Base-by-base conservation (phyloP, 2,329 filamentous ascomycete genomes). In the Ophiobolus disseminans region DNA sequence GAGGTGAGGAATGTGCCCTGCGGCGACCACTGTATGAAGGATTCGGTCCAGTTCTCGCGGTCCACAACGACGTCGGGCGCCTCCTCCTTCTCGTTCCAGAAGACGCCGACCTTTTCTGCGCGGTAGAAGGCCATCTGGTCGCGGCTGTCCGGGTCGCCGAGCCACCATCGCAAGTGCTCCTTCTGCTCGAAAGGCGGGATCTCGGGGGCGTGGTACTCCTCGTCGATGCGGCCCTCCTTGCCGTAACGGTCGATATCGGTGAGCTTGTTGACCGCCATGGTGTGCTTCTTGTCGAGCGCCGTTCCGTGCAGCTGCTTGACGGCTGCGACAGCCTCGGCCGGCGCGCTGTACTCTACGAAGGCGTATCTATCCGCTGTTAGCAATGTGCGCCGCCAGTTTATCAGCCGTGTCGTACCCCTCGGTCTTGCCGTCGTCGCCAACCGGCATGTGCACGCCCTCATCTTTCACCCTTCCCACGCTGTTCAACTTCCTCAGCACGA, bases 1-100 rank as follows among this genome's bases (percentile, higher is more conserved):
- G 93, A 97, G 49, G 92, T 93, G 56, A 99, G 84, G 76, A 86
- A 99, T 45, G 93, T 97, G 62, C 94, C 94, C 60, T 90, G 86
- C 34, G 94, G 94, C 46, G 94, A 97, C 94, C 94, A 99, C 78
- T 96, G 91, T 40, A 99, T 88, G 72, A 99, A 99, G 28, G 90
- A 90, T 76, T 99, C 94, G 52, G 94, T 99, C 94, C 94, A 99
- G 81, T 95, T 90, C 67, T 89, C 86, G 62, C 94, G 88, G 69
- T 97, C 93, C 48, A 99, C 90, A 28, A 97, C 84, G 57, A 84
- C 86, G 75, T 99, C 94, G 4, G 93, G 91, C 17, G 82, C 76
- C 52, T 97, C 92, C 76, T 89, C 93, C 78, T 96, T 94, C 81
- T 95, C 96, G 80, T 97, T 97, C 93, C 93, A 99, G 82, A 89